These are phyloP conservation scores for Plectosphaerella sp. DNA, from an alignment of 2,329 filamentous ascomycete species.

Conservation along the genomic window DNA sequence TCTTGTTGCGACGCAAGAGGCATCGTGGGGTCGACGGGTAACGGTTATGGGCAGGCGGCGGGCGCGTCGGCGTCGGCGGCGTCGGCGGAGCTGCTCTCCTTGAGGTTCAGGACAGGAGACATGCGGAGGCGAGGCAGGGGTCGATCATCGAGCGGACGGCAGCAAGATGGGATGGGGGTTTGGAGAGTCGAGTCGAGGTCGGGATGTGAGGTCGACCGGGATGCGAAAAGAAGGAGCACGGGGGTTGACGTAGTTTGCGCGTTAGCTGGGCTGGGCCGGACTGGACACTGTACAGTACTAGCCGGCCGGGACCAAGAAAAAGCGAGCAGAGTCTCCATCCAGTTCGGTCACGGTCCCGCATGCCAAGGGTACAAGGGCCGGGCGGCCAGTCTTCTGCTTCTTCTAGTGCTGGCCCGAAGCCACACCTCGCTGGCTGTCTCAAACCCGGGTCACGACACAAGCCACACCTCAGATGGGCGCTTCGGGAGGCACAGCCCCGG, in stretches of 20 bases:
- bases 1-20: background rate
- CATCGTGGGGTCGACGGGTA: background rate
- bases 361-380: background rate
- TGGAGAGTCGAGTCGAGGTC: slow-evolving; percentile 1
- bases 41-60: background rate
- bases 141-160: background rate
- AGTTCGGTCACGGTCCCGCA: background rate
- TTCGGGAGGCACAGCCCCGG: background rate
- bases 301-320: slow-evolving; percentile 1
- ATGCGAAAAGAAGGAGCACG: background rate
- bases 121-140: slow-evolving; percentile 6
- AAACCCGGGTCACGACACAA: no score
- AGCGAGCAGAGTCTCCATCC: background rate
- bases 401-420: no score
- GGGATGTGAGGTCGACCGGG: background rate
- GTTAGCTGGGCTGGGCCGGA: no score
- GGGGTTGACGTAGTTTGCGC: slow-evolving; percentile 3
- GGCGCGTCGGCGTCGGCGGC: background rate
- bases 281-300: no score
- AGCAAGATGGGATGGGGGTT: background rate
- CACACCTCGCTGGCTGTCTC: no score
- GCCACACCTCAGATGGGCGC: background rate
- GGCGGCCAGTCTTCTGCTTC: background rate
- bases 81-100: background rate
- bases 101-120: background rate